phyloP scores from a whole-genome alignment of 2,329 filamentous ascomycete genomes.

The Lojkania enalia region DNA sequence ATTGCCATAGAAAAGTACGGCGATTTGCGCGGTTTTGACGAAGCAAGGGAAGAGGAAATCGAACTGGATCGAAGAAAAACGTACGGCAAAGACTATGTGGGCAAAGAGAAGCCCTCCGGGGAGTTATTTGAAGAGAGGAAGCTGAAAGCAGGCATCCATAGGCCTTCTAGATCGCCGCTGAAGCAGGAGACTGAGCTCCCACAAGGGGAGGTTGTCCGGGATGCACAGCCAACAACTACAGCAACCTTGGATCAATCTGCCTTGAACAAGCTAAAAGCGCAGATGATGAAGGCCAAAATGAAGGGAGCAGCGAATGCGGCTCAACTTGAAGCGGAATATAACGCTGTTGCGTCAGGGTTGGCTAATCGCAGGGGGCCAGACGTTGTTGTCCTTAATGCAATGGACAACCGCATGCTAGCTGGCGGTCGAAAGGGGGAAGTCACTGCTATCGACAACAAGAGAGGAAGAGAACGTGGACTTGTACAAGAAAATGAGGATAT shows the following conservation, averaged over 20 bases:
- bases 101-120: conserved; percentile 84
- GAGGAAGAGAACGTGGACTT: conserved; percentile 79
- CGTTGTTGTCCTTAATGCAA: conserved; percentile 79
- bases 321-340: conserved; percentile 82
- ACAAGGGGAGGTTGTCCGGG: conserved; percentile 63
- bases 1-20: conserved; percentile 83
- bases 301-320: conserved; percentile 74
- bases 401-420: conserved; percentile 88
- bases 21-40: conserved; percentile 80
- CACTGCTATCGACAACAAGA: conserved; percentile 74
- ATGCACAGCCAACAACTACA: conserved; percentile 54
- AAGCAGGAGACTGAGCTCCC: conserved; percentile 34
- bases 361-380: conserved; percentile 61
- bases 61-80: conserved; percentile 81
- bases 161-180: conserved; percentile 31
- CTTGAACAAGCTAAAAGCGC: conserved; percentile 86
- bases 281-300: conserved; percentile 94
- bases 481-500: conserved; percentile 95
- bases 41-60: conserved; percentile 88
- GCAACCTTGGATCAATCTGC: conserved; percentile 72
- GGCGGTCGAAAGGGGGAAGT: conserved; percentile 76
- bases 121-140: conserved; percentile 81
- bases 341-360: conserved; percentile 69
- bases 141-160: conserved; percentile 58
- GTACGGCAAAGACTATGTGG: conserved; percentile 83